phyloP scores from a whole-genome alignment of 345 rosid species.

The Carallia brachiata region DNA sequence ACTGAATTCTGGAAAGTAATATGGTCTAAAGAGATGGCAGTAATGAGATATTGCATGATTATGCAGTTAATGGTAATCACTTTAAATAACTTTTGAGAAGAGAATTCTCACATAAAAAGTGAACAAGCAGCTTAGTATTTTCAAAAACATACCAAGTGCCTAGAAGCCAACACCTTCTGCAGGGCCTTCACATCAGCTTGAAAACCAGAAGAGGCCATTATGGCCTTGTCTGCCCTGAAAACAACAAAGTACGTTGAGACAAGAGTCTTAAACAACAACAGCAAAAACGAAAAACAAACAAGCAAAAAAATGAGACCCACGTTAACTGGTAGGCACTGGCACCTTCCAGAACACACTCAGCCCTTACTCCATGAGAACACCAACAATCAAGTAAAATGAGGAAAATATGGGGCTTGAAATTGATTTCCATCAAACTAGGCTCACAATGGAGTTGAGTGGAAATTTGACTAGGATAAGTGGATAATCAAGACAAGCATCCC shows the following conservation, averaged over 20 bases:
- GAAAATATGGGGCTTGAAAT: no score
- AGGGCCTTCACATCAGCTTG: conserved; percentile 95
- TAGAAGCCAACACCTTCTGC: conserved; percentile 74
- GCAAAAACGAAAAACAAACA: not conserved
- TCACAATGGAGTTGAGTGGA: no score
- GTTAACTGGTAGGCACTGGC: no score
- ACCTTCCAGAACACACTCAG: no score
- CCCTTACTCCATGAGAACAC: no score
- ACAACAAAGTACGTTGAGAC: not conserved
- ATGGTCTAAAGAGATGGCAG: not conserved
- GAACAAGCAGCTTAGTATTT: not conserved
- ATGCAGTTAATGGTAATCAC: not conserved
- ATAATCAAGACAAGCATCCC: no score
- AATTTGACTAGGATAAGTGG: no score
- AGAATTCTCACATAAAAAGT: not conserved
- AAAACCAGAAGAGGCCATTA: conserved; percentile 90
- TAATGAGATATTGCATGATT: not conserved
- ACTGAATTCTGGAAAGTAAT: not conserved
- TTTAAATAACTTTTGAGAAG: not conserved
- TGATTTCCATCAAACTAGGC: no score
- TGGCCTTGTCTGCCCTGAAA: conserved; percentile 70
- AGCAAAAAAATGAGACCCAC: not conserved
- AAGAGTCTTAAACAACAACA: not conserved
- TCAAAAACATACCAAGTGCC: conserved; percentile 72
- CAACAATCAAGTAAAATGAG: no score